Percentiles rank a stretch among this genome's conserved stretches.
Conservation (phyloP, 306 rosid genomes). For the Dalbergia oliveri region DNA sequence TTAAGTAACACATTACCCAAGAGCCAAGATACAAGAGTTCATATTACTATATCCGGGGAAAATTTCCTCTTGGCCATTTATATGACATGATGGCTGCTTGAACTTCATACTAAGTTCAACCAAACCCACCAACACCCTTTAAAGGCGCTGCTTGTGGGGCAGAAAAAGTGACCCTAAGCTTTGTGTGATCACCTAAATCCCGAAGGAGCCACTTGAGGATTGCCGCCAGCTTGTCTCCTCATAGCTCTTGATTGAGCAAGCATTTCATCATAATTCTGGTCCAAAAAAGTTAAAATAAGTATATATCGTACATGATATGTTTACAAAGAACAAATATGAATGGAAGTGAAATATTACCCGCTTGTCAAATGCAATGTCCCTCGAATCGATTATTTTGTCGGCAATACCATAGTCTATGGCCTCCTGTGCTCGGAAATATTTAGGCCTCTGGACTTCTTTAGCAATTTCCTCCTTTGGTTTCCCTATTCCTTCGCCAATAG, state of each 20-base stretch:
- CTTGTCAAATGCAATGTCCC: slow-evolving; percentile 66
- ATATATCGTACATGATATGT: slow-evolving; percentile 7
- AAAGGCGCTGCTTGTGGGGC: slow-evolving; percentile 37
- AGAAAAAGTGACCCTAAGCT: slow-evolving; percentile 36
- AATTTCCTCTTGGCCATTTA: slow-evolving; percentile 29
- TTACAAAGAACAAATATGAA: slow-evolving; percentile 14
- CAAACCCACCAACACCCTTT: slow-evolving; percentile 42
- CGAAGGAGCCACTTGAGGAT: slow-evolving; percentile 79
- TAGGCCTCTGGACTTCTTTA: slow-evolving; percentile 75
- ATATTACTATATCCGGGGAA: background rate
- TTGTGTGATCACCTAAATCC: slow-evolving; percentile 65
- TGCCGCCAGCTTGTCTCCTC: slow-evolving; percentile 66
- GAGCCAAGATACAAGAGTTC: slow-evolving; percentile 20
- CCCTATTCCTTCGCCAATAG: slow-evolving; percentile 78
- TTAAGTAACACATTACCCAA: slow-evolving; percentile 33
- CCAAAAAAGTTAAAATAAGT: slow-evolving; percentile 33
- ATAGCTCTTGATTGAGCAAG: slow-evolving; percentile 79
- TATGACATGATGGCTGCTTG: slow-evolving; percentile 33
- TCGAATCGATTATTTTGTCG: slow-evolving; percentile 70
- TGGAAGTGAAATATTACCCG: slow-evolving; percentile 58
- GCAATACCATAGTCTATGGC: slow-evolving; percentile 88
- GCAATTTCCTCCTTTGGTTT: slow-evolving; percentile 81
- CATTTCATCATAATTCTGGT: slow-evolving; percentile 79
- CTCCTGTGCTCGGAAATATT: slow-evolving; percentile 72
- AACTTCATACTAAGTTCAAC: slow-evolving; percentile 30